A percentile compares a stretch with the other conserved stretches of the same genome.
Conservation (phyloP, 768 basidiomycete genomes). For the Leccinum disarticulatum region DNA sequence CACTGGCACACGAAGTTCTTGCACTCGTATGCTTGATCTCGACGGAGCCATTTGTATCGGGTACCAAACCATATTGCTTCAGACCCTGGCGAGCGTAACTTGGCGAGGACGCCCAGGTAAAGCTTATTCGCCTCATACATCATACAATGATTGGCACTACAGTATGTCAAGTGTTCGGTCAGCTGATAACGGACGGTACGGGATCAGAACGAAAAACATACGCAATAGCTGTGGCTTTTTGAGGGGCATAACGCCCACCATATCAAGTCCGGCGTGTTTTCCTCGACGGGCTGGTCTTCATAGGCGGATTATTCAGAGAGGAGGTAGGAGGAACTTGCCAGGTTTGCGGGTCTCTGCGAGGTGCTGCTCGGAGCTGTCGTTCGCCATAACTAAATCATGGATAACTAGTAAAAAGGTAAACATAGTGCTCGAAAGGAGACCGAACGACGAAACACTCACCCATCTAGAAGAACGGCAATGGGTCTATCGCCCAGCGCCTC, state of each 20-base stretch:
- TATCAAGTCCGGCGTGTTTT: conserved; percentile 16
- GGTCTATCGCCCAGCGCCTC: conserved; percentile 11
- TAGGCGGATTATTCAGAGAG: not conserved
- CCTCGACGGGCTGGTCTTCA: conserved; percentile 3
- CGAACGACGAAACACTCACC: conserved; percentile 9
- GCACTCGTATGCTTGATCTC: conserved; percentile 15
- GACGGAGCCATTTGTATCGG: conserved; percentile 15
- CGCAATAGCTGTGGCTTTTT: conserved; percentile 8
- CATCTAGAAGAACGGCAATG: not conserved
- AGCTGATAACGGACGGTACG: not conserved
- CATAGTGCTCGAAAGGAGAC: not conserved
- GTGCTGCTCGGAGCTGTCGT: conserved; percentile 3
- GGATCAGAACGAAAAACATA: not conserved
- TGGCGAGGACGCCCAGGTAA: conserved; percentile 15
- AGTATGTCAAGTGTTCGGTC: not conserved
- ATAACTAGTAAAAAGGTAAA: not conserved
- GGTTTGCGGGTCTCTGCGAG: not conserved
- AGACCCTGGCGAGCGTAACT: conserved; percentile 23
- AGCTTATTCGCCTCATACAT: conserved; percentile 17
- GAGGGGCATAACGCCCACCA: not conserved
- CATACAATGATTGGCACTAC: conserved; percentile 17
- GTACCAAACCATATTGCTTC: conserved; percentile 22
- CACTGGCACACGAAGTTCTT: conserved; percentile 14
- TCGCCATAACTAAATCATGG: conserved; percentile 1
- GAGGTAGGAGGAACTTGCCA: conserved; percentile 4